These are phyloP conservation scores for Leptographium galeiforme DNA, from an alignment of 2,329 filamentous ascomycete species.

Conservation along the genomic window DNA sequence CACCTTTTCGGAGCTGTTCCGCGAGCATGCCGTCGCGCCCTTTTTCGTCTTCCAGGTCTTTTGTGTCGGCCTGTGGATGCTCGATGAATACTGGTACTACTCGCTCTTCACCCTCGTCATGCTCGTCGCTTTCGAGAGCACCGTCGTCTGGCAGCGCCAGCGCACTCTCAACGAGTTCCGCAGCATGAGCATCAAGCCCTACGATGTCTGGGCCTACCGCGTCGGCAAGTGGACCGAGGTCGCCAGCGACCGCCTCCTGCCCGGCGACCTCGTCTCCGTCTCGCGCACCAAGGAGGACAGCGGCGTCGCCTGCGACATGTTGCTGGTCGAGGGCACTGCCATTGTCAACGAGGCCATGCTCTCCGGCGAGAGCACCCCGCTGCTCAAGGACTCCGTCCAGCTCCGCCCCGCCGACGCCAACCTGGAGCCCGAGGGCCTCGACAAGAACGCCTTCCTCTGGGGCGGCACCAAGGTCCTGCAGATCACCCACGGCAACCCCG, in stretches of 20 bases:
- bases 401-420: conserved; percentile 68
- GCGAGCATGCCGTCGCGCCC: conserved; percentile 94
- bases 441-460: conserved; percentile 94
- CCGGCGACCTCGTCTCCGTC: conserved; percentile 86
- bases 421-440: conserved; percentile 79
- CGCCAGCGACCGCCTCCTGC: conserved; percentile 80
- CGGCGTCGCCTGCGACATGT: conserved; percentile 93
- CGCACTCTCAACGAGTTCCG: conserved; percentile 91
- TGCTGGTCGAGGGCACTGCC: conserved; percentile 83
- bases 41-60: conserved; percentile 99
- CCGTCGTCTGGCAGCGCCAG: conserved; percentile 97
- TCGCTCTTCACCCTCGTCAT: conserved; percentile 98
- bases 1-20: conserved; percentile 88
- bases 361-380: conserved; percentile 91
- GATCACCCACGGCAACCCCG: conserved; percentile 72
- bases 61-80: conserved; percentile 94
- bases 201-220: conserved; percentile 84
- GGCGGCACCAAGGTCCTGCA: conserved; percentile 96
- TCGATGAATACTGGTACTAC: conserved; percentile 99
- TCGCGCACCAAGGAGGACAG: conserved; percentile 92
- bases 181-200: conserved; percentile 98
- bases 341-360: conserved; percentile 99
- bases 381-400: conserved; percentile 91
- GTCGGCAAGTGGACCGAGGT: conserved; percentile 79
- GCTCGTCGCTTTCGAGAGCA: conserved; percentile 95